Conservation (phyloP, 2,329 filamentous ascomycete genomes). For the Talaromyces islandicus region DNA sequence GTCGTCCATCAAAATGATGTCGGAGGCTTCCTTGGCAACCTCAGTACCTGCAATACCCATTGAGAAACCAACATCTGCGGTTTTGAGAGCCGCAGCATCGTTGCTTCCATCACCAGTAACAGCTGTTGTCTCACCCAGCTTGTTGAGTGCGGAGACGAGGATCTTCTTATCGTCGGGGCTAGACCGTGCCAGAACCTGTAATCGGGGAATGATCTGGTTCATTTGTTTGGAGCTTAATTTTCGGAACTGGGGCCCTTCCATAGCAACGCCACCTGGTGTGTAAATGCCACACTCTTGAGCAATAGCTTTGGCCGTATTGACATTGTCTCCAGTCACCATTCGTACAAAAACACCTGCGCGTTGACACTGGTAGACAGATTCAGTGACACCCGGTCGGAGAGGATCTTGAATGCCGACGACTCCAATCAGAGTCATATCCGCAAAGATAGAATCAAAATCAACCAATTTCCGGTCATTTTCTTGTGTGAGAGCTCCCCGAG, state of each 20-base stretch:
- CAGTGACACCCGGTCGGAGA: slow-evolving; percentile 65
- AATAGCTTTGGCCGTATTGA: slow-evolving; percentile 71
- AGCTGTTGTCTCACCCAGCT: slow-evolving; percentile 69
- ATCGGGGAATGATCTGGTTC: slow-evolving; percentile 59
- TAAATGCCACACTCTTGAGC: slow-evolving; percentile 73
- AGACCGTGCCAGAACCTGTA: slow-evolving; percentile 67
- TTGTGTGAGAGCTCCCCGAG: slow-evolving; percentile 51
- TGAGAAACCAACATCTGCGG: slow-evolving; percentile 76
- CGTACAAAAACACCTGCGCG: slow-evolving; percentile 71
- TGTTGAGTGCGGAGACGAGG: slow-evolving; percentile 65
- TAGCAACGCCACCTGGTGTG: slow-evolving; percentile 60
- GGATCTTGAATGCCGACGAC: slow-evolving; percentile 79
- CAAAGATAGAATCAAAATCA: slow-evolving; percentile 62
- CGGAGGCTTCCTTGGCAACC: slow-evolving; percentile 77
- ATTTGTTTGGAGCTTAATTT: slow-evolving; percentile 63
- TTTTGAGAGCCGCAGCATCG: slow-evolving; percentile 73
- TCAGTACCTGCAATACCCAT: slow-evolving; percentile 82
- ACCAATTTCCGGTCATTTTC: slow-evolving; percentile 57
- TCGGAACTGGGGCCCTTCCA: slow-evolving; percentile 74
- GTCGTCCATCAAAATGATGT: slow-evolving; percentile 82
- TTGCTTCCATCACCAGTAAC: slow-evolving; percentile 82
- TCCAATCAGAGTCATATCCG: slow-evolving; percentile 61
- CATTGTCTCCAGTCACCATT: slow-evolving; percentile 83
- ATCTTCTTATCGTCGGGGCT: slow-evolving; percentile 73
- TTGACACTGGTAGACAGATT: slow-evolving; percentile 68